A percentile compares a stretch with the other conserved stretches of the same genome.
Conservation (phyloP, 2,329 filamentous ascomycete species). For the Trichocomaceae sp. region DNA sequence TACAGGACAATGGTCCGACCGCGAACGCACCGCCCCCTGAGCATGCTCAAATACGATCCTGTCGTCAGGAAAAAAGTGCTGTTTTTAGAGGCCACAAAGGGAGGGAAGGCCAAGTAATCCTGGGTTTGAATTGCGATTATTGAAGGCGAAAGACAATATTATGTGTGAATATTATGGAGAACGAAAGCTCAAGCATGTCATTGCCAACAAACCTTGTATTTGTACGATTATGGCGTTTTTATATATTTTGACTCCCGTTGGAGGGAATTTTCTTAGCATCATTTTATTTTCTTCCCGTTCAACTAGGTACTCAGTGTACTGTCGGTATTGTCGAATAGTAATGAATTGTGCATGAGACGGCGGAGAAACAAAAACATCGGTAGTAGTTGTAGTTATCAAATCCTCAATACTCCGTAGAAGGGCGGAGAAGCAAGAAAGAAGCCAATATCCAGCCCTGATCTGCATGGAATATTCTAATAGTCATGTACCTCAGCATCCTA, state of each 20-base stretch:
- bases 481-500: background rate
- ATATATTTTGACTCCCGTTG: too few species aligned
- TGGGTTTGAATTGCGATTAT: background rate
- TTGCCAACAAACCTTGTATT: background rate
- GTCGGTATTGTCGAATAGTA: too few species aligned
- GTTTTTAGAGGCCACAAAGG: constrained; percentile 88
- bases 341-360: background rate
- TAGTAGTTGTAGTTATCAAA: too few species aligned
- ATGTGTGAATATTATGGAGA: background rate
- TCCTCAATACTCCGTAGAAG: background rate
- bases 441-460: background rate
- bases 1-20: constrained; percentile 87
- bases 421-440: background rate
- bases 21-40: constrained; percentile 72
- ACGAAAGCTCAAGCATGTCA: background rate
- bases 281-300: too few species aligned
- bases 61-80: constrained; percentile 94
- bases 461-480: background rate
- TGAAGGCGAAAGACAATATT: too few species aligned
- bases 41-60: constrained; percentile 98
- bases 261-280: background rate
- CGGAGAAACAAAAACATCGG: background rate
- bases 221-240: background rate
- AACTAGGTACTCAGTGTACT: too few species aligned
- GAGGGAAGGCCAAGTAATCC: constrained; percentile 47